A percentile compares a stretch with the other conserved stretches of the same genome.
These are phyloP conservation scores for Hawksworthiomyces lignivorus DNA, from an alignment of 2,329 filamentous ascomycete species.

Conservation along the genomic window DNA sequence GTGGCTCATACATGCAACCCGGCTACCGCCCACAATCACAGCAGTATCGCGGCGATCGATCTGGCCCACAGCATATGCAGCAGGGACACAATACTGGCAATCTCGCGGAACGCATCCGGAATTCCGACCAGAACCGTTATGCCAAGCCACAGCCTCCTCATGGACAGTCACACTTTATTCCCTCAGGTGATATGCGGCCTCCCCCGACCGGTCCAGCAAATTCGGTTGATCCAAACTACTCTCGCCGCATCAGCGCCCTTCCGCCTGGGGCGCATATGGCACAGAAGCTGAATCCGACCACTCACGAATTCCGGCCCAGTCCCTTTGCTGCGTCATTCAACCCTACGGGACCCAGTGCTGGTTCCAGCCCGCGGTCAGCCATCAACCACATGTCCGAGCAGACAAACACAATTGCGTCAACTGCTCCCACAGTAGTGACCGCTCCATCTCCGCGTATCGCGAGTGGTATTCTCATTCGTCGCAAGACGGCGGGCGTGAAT, in stretches of 20 bases:
- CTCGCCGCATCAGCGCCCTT: slow-evolving; percentile 45
- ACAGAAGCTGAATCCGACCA: slow-evolving; percentile 56
- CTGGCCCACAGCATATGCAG: slow-evolving; percentile 33
- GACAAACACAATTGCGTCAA: slow-evolving; percentile 14
- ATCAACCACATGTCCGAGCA: slow-evolving; percentile 36
- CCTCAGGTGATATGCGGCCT: slow-evolving; percentile 57
- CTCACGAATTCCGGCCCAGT: slow-evolving; percentile 77
- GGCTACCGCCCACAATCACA: slow-evolving; percentile 39
- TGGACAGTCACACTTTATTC: slow-evolving; percentile 32
- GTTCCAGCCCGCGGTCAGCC: slow-evolving; percentile 63
- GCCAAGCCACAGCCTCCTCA: slow-evolving; percentile 25
- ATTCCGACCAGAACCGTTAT: slow-evolving; percentile 35
- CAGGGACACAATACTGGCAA: slow-evolving; percentile 35
- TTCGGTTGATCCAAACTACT: slow-evolving; percentile 42
- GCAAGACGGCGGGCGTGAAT: slow-evolving; percentile 65
- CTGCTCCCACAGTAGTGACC: background rate
- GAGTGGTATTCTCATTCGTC: slow-evolving; percentile 42
- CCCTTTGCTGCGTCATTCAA: slow-evolving; percentile 75
- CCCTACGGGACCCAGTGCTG: slow-evolving; percentile 58
- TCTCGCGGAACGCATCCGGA: slow-evolving; percentile 43
- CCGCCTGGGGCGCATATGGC: slow-evolving; percentile 38
- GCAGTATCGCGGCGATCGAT: slow-evolving; percentile 40
- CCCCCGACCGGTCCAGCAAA: slow-evolving; percentile 69
- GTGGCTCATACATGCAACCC: slow-evolving; percentile 41
- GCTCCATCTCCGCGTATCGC: slow-evolving; percentile 5